Conservation (phyloP, 2,329 filamentous ascomycete genomes). For the Camillea tinctor region DNA sequence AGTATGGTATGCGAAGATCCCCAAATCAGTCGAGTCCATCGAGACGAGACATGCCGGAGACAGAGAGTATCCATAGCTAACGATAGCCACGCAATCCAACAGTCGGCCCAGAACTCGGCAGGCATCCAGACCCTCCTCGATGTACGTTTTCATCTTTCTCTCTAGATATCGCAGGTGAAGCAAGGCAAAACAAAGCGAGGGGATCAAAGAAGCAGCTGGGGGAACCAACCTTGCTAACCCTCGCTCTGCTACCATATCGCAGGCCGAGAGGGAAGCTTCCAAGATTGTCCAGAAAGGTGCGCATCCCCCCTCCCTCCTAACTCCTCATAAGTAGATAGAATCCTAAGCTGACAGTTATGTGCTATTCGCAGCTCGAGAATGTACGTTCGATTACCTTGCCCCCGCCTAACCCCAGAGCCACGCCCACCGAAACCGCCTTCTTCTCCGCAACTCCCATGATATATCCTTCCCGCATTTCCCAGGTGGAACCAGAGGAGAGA, state of each 20-base stretch:
- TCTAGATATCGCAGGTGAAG: neutral
- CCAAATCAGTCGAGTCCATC: constrained; percentile 2
- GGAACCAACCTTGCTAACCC: neutral
- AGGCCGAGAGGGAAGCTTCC: constrained; percentile 97
- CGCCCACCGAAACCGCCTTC: neutral
- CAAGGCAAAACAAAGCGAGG: too few species aligned
- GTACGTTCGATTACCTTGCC: constrained; percentile 49
- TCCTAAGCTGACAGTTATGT: constrained; percentile 29
- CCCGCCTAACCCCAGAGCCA: neutral
- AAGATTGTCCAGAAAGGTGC: constrained; percentile 97
- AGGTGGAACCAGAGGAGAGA: constrained; percentile 15
- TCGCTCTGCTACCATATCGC: constrained; percentile 13
- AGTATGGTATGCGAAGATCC: constrained; percentile 16
- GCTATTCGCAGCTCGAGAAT: constrained; percentile 71
- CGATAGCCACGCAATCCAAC: constrained; percentile 24
- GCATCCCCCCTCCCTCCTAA: constrained; percentile 21
- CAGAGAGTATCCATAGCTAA: constrained; percentile 14
- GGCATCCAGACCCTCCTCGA: constrained; percentile 99
- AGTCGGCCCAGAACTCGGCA: constrained; percentile 98
- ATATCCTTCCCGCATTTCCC: constrained; percentile 1
- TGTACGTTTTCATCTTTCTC: constrained; percentile 57
- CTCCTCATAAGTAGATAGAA: constrained; percentile 9
- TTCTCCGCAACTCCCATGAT: neutral
- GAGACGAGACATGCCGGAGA: too few species aligned
- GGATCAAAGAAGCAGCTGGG: neutral